A percentile compares a stretch with the other conserved stretches of the same genome.
These are phyloP conservation scores for Serendipita sp. DNA, from an alignment of 1,284 basidiomycete species.

Conservation along the genomic window DNA sequence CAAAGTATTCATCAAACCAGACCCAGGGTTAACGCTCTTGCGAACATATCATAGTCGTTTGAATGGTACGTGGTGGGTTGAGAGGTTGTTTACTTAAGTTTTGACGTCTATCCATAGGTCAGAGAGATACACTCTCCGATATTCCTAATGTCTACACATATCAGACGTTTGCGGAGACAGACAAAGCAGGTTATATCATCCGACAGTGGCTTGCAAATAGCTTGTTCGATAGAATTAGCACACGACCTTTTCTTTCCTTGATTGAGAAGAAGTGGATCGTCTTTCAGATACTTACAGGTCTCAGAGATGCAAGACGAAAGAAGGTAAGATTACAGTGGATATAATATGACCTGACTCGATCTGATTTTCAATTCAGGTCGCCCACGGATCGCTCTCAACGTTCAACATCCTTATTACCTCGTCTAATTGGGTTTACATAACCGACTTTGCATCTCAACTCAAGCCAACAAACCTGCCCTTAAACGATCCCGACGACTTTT, in stretches of 20 bases:
- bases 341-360: neutral
- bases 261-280: conserved; percentile 99
- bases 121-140: conserved; percentile 72
- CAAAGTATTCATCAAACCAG: conserved; percentile 75
- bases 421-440: conserved; percentile 89
- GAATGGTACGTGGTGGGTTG: conserved; percentile 35
- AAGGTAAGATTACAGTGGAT: conserved; percentile 22
- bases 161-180: conserved; percentile 85
- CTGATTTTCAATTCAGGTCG: conserved; percentile 35
- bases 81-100: neutral
- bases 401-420: conserved; percentile 96
- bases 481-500: conserved; percentile 95
- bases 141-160: conserved; percentile 85
- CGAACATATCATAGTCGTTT: conserved; percentile 53
- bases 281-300: conserved; percentile 79
- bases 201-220: conserved; percentile 92
- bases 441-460: conserved; percentile 85
- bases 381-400: conserved; percentile 96
- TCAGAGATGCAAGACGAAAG: conserved; percentile 70
- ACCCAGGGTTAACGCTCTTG: conserved; percentile 48
- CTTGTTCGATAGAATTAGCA: conserved; percentile 95
- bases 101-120: conserved; percentile 33
- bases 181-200: conserved; percentile 89
- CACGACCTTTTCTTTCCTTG: conserved; percentile 80
- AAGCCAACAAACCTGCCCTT: conserved; percentile 93